Conservation (phyloP, 2,329 filamentous ascomycete genomes). For the Colletotrichum sp. region DNA sequence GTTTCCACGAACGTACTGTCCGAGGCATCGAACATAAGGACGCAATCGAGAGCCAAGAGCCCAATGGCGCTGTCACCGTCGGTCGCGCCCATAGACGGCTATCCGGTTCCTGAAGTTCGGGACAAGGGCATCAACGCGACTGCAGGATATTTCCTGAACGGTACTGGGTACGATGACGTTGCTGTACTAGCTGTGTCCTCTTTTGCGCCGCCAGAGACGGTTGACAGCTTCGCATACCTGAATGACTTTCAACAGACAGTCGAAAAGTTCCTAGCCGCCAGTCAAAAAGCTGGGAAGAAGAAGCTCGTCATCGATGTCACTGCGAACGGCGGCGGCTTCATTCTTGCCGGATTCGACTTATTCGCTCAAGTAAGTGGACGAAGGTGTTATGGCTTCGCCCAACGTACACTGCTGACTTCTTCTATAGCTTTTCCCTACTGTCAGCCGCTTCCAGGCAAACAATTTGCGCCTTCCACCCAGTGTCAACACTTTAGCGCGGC, state of each 20-base stretch:
- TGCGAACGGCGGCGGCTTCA: slow-evolving; percentile 63
- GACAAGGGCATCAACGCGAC: slow-evolving; percentile 31
- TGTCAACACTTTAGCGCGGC: slow-evolving; percentile 48
- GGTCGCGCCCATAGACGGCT: slow-evolving; percentile 25
- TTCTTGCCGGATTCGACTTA: slow-evolving; percentile 65
- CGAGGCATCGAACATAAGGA: background rate
- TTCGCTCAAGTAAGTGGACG: slow-evolving; percentile 54
- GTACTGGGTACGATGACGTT: slow-evolving; percentile 37
- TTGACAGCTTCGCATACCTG: slow-evolving; percentile 27
- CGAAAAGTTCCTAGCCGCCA: slow-evolving; percentile 27
- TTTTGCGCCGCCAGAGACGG: slow-evolving; percentile 27
- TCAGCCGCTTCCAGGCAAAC: slow-evolving; percentile 52
- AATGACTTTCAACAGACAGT: slow-evolving; percentile 34
- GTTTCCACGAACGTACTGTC: slow-evolving; percentile 1
- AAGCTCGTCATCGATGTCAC: slow-evolving; percentile 66
- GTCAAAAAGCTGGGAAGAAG: slow-evolving; percentile 55
- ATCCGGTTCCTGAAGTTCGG: slow-evolving; percentile 34
- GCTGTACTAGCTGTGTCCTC: slow-evolving; percentile 33
- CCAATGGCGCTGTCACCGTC: background rate
- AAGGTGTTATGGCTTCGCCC: slow-evolving; percentile 41
- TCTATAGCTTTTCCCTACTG: slow-evolving; percentile 52
- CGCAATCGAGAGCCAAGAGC: background rate
- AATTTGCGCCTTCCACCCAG: slow-evolving; percentile 56
- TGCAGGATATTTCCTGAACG: slow-evolving; percentile 39
- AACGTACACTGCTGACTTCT: background rate